Percentiles rank a stretch among this genome's conserved stretches.
phyloP scores from a whole-genome alignment of 768 basidiomycete species.

The Mycena sanguinolenta region DNA sequence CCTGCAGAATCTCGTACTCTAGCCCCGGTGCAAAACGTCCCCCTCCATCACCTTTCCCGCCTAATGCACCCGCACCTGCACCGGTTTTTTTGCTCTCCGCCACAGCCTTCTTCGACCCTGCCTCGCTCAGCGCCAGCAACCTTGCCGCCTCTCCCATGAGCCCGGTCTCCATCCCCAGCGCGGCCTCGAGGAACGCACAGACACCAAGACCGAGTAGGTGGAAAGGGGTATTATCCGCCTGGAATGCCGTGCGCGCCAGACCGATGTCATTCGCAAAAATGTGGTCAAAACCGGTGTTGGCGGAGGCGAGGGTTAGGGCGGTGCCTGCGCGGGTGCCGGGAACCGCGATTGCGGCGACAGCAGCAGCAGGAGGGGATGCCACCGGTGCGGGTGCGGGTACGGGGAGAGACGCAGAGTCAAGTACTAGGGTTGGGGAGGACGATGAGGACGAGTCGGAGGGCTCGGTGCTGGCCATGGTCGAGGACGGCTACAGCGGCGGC shows the following conservation, averaged over 20 bases:
- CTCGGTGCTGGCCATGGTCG: no score
- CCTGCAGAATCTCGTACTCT: conserved; percentile 83
- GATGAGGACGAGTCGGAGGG: no score
- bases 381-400: no score
- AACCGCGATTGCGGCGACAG: no score
- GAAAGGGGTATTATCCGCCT: conserved; percentile 62
- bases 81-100: conserved; percentile 17
- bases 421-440: no score
- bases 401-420: no score
- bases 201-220: conserved; percentile 81
- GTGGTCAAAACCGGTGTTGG: conserved; percentile 70
- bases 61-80: neutral
- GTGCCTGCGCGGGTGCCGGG: no score
- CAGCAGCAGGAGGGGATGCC: no score
- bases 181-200: conserved; percentile 82
- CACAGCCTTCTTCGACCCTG: conserved; percentile 68
- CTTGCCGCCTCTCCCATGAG: conserved; percentile 74
- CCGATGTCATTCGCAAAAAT: conserved; percentile 79
- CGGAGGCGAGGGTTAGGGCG: conserved; percentile 49
- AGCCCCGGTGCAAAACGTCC: conserved; percentile 70
- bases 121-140: conserved; percentile 70
- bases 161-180: conserved; percentile 82
- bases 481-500: no score
- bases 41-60: conserved; percentile 32
- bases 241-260: conserved; percentile 65